Conservation (phyloP, 176 grass and related monocot genomes). For the Juncus effusus region DNA sequence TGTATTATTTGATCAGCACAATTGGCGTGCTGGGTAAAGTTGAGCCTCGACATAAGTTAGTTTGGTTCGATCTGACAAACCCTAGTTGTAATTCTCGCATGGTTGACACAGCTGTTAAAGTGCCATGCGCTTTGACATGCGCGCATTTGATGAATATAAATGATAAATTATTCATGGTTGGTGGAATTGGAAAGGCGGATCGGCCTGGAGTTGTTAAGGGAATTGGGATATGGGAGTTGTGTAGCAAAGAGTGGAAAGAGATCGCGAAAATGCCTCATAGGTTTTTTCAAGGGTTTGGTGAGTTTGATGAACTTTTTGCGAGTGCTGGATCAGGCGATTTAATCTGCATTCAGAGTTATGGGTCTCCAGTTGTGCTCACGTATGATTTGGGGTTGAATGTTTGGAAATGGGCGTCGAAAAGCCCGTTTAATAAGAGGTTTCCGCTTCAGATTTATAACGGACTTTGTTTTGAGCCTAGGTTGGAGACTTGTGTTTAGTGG, state of each 20-base stretch:
- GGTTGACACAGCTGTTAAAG: conserved; percentile 49
- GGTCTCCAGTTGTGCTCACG: conserved; percentile 67
- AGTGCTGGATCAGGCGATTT: conserved; percentile 70
- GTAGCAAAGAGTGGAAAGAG: conserved; percentile 57
- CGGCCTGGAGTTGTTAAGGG: conserved; percentile 86
- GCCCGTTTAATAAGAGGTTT: conserved; percentile 77
- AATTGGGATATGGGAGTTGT: conserved; percentile 84
- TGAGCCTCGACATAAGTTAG: conserved; percentile 55
- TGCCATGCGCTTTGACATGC: conserved; percentile 67
- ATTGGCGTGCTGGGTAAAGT: conserved; percentile 46
- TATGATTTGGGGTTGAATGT: conserved; percentile 64
- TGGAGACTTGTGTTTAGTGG: conserved; percentile 60
- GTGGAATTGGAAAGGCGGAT: conserved; percentile 81
- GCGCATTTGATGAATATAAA: conserved; percentile 70
- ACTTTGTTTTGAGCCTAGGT: conserved; percentile 81
- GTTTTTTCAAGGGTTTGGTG: conserved; percentile 87
- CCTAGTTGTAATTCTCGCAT: conserved; percentile 6
- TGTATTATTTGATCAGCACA: conserved; percentile 76
- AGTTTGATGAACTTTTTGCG: conserved; percentile 81
- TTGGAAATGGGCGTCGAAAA: conserved; percentile 83
- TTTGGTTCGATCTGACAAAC: conserved; percentile 61
- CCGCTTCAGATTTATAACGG: conserved; percentile 88
- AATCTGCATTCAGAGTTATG: conserved; percentile 90
- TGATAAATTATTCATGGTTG: conserved; percentile 64
- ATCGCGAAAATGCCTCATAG: conserved; percentile 82